Percentiles rank a stretch among this genome's conserved stretches.
Conservation (phyloP, 2,329 filamentous ascomycete genomes). For the Cordyceps militaris region DNA sequence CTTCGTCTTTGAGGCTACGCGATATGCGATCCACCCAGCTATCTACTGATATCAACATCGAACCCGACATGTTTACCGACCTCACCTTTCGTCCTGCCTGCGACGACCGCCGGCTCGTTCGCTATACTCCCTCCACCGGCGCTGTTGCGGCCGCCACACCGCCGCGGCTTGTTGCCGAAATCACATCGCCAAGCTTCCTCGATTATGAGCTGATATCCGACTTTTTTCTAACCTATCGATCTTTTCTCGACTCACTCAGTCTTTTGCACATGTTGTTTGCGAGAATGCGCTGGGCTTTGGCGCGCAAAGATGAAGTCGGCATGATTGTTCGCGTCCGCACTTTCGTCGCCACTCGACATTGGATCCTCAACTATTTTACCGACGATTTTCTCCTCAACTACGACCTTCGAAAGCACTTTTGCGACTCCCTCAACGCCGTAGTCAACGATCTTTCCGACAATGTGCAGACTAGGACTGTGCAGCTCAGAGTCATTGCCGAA, state of each 20-base stretch:
- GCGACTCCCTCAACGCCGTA: slow-evolving; percentile 67
- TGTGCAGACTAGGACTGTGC: slow-evolving; percentile 40
- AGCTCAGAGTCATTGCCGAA: slow-evolving; percentile 82
- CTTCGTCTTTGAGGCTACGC: slow-evolving; percentile 35
- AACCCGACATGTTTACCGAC: slow-evolving; percentile 73
- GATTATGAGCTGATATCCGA: slow-evolving; percentile 96
- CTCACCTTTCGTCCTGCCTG: slow-evolving; percentile 72
- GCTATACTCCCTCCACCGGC: slow-evolving; percentile 63
- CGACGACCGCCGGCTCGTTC: slow-evolving; percentile 74
- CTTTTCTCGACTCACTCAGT: slow-evolving; percentile 71
- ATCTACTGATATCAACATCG: slow-evolving; percentile 46
- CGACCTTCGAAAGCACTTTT: slow-evolving; percentile 69
- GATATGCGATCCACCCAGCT: slow-evolving; percentile 39
- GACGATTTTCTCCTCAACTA: slow-evolving; percentile 85
- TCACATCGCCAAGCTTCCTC: slow-evolving; percentile 90
- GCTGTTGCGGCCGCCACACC: slow-evolving; percentile 86
- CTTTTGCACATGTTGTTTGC: slow-evolving; percentile 79
- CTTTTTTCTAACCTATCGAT: slow-evolving; percentile 92
- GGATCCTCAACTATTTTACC: slow-evolving; percentile 95
- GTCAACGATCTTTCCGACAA: slow-evolving; percentile 47
- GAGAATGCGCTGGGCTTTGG: slow-evolving; percentile 79
- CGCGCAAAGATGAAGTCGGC: slow-evolving; percentile 72
- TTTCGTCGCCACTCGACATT: slow-evolving; percentile 91
- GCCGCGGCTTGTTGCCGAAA: slow-evolving; percentile 85
- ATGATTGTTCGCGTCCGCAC: slow-evolving; percentile 92